Conservation (phyloP, 2,329 filamentous ascomycete genomes). For the Helminthosporium solani region DNA sequence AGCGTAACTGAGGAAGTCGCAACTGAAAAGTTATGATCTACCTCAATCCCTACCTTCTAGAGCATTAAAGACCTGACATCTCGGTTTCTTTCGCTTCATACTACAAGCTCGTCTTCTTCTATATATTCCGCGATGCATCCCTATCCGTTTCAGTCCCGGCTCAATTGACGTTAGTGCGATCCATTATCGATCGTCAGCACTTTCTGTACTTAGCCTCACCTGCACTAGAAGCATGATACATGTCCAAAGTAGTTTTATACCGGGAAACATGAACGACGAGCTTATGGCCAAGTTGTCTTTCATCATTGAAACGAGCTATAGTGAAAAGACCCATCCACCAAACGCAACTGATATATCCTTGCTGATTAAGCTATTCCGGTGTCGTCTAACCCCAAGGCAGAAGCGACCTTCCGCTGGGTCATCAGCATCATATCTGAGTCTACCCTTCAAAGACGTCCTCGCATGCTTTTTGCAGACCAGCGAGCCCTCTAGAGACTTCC, state of each 20-base stretch:
- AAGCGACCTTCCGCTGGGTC: slow-evolving; percentile 12
- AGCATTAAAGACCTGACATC: not conserved
- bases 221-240: not conserved
- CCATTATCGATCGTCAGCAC: not conserved
- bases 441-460: slow-evolving; percentile 28
- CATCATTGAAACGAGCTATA: not conserved
- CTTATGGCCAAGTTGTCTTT: not conserved
- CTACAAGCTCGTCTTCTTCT: not conserved
- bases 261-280: not conserved
- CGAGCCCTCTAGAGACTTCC: slow-evolving; percentile 23
- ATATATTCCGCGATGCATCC: not conserved
- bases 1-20: not conserved
- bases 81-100: not conserved
- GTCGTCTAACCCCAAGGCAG: not conserved
- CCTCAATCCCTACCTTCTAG: not conserved
- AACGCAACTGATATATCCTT: not conserved
- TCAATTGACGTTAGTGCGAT: slow-evolving; percentile 7
- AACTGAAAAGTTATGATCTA: too few relatives aligned
- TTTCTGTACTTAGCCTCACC: not conserved
- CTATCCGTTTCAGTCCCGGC: not conserved
- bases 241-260: not conserved
- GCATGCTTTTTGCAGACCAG: slow-evolving; percentile 24
- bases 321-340: not conserved
- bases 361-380: not conserved
- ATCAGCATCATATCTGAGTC: not conserved